Percentiles rank a stretch among this genome's conserved stretches.
phyloP scores from a whole-genome alignment of 2,329 filamentous ascomycete species.

The Phoma herbarum region DNA sequence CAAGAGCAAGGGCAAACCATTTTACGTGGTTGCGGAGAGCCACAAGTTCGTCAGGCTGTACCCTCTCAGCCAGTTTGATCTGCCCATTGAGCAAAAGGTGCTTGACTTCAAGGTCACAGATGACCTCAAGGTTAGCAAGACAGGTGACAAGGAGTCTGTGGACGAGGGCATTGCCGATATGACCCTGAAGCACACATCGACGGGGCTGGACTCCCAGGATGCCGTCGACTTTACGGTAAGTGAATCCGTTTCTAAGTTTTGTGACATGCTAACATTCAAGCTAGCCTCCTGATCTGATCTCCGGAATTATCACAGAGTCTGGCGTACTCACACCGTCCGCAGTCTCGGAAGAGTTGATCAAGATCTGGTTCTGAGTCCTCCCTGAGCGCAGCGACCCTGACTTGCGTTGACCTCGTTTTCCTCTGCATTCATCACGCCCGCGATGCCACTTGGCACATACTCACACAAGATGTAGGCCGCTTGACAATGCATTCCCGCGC shows the following conservation, averaged over 20 bases:
- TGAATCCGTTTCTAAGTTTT: neutral
- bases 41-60: conserved; percentile 96
- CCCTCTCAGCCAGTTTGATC: conserved; percentile 80
- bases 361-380: conserved; percentile 61
- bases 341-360: conserved; percentile 74
- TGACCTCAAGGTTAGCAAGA: conserved; percentile 28
- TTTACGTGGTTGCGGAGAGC: conserved; percentile 92
- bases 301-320: conserved; percentile 78
- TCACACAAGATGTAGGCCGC: conserved; percentile 24
- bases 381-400: conserved; percentile 21
- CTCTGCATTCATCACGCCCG: neutral
- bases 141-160: conserved; percentile 53
- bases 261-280: conserved; percentile 11
- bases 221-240: conserved; percentile 76
- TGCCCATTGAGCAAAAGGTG: conserved; percentile 81
- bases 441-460: conserved; percentile 8
- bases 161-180: conserved; percentile 52
- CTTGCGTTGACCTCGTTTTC: conserved; percentile 14
- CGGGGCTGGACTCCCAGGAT: conserved; percentile 48
- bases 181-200: conserved; percentile 34
- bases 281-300: conserved; percentile 74
- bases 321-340: conserved; percentile 75
- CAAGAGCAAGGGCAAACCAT: conserved; percentile 74
- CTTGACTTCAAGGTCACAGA: conserved; percentile 73
- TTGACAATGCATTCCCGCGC: conserved; percentile 16